A percentile compares a stretch with the other conserved stretches of the same genome.
These are phyloP conservation scores for Pseudogymnoascus sp. DNA, from an alignment of 2,329 filamentous ascomycete species.

Conservation along the genomic window DNA sequence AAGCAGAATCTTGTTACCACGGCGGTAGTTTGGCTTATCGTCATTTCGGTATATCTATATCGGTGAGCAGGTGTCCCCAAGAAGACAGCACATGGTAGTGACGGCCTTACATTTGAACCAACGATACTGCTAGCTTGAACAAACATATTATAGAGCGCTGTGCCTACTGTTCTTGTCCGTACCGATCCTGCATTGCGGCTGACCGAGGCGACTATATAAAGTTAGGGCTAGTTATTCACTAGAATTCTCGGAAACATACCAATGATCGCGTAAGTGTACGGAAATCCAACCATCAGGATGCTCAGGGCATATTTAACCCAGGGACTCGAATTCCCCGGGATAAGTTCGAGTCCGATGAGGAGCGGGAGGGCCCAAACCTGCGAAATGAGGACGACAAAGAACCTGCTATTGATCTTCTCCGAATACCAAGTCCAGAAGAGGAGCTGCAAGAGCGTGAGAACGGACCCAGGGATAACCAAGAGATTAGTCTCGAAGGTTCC, in stretches of 20 bases:
- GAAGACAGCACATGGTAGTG: neutral
- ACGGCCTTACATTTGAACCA: constrained; percentile 21
- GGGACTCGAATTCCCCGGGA: constrained; percentile 17
- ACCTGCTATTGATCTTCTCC: constrained; percentile 31
- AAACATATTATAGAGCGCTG: constrained; percentile 54
- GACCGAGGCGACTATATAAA: constrained; percentile 42
- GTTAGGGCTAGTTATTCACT: constrained; percentile 37
- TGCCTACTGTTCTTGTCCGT: constrained; percentile 53
- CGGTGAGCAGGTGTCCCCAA: neutral
- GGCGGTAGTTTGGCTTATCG: constrained; percentile 44
- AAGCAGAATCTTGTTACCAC: constrained; percentile 50
- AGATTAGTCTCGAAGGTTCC: constrained; percentile 20
- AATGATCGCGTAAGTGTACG: constrained; percentile 13
- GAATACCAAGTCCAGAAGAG: constrained; percentile 40
- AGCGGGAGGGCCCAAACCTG: constrained; percentile 35
- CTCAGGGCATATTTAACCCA: constrained; percentile 27
- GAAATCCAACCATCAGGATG: constrained; percentile 23
- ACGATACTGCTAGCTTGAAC: constrained; percentile 38
- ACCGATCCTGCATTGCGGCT: constrained; percentile 54
- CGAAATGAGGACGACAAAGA: constrained; percentile 28
- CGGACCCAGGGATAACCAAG: constrained; percentile 16
- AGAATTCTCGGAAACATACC: constrained; percentile 36
- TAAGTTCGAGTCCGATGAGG: constrained; percentile 26
- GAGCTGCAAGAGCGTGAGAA: constrained; percentile 18
- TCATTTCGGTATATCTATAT: constrained; percentile 34